These are phyloP conservation scores for Wickerhamiella lipophila DNA, from an alignment of 805 yeast genomes.

Conservation along the genomic window DNA sequence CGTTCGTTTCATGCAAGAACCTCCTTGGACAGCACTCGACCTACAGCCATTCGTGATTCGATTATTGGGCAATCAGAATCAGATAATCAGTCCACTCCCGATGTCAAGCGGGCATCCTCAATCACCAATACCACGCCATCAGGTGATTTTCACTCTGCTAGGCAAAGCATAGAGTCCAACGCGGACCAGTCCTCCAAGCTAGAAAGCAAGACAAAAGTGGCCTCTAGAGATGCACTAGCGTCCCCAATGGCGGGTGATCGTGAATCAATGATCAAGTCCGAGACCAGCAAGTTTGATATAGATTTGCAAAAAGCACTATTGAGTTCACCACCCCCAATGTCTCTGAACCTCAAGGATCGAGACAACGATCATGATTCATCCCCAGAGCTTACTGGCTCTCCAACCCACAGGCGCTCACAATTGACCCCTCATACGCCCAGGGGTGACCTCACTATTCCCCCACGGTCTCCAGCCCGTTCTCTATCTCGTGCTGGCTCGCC, in stretches of 20 bases:
- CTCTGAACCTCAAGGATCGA: not conserved
- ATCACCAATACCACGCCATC: not conserved
- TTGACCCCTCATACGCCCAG: not conserved
- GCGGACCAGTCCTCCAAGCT: not conserved
- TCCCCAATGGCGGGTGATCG: not conserved
- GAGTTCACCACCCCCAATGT: not conserved
- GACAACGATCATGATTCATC: not conserved
- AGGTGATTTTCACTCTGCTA: constrained; percentile 8
- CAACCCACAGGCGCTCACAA: not conserved
- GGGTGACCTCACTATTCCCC: constrained; percentile 3
- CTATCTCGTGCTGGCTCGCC: constrained; percentile 6
- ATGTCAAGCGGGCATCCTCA: not conserved
- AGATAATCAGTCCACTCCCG: not conserved
- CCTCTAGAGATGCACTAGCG: not conserved
- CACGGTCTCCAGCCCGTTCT: constrained; percentile 9
- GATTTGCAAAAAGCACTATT: not conserved
- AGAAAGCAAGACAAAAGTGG: not conserved
- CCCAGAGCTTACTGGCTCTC: not conserved
- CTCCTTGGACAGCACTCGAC: not conserved
- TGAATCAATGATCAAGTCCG: not conserved
- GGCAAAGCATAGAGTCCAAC: constrained; percentile 2
- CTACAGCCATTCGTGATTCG: not conserved
- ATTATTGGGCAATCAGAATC: not conserved
- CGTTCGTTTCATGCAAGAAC: not conserved
- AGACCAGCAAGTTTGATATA: constrained; percentile 5